These are phyloP conservation scores for Penicillium soppii DNA, from an alignment of 495 filamentous ascomycete species.

Conservation along the genomic window DNA sequence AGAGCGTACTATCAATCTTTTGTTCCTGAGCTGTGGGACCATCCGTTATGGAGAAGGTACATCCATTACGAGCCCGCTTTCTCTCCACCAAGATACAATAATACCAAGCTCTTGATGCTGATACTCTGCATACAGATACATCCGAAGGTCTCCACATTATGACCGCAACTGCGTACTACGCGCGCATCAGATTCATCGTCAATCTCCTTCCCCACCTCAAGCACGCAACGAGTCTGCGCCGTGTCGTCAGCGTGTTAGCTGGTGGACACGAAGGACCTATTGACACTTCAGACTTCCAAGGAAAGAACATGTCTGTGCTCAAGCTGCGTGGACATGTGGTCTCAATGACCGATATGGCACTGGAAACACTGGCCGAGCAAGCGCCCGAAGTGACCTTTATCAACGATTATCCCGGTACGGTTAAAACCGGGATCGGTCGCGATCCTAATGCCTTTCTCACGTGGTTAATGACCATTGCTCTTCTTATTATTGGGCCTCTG, in stretches of 20 bases:
- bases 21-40: slow-evolving; percentile 46
- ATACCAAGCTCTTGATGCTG: not conserved
- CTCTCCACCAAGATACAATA: not conserved
- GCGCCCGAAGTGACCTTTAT: slow-evolving; percentile 58
- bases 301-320: slow-evolving; percentile 19
- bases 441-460: slow-evolving; percentile 10
- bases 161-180: slow-evolving; percentile 57
- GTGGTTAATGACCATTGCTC: slow-evolving; percentile 4
- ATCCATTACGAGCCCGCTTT: too few relatives aligned
- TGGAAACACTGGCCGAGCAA: slow-evolving; percentile 46
- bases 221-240: slow-evolving; percentile 42
- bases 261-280: slow-evolving; percentile 55
- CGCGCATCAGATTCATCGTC: slow-evolving; percentile 59
- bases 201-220: slow-evolving; percentile 63
- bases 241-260: slow-evolving; percentile 58
- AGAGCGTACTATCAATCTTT: slow-evolving; percentile 59
- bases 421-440: slow-evolving; percentile 40
- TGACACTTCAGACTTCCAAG: slow-evolving; percentile 45
- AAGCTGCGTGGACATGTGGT: slow-evolving; percentile 33
- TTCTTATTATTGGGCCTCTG: slow-evolving; percentile 25
- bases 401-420: slow-evolving; percentile 55
- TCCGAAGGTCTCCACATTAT: slow-evolving; percentile 56
- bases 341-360: slow-evolving; percentile 49
- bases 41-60: slow-evolving; percentile 12
- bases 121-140: slow-evolving; percentile 42